phyloP scores from a whole-genome alignment of 1,284 basidiomycete species.

The Afroboletus lepidellus region DNA sequence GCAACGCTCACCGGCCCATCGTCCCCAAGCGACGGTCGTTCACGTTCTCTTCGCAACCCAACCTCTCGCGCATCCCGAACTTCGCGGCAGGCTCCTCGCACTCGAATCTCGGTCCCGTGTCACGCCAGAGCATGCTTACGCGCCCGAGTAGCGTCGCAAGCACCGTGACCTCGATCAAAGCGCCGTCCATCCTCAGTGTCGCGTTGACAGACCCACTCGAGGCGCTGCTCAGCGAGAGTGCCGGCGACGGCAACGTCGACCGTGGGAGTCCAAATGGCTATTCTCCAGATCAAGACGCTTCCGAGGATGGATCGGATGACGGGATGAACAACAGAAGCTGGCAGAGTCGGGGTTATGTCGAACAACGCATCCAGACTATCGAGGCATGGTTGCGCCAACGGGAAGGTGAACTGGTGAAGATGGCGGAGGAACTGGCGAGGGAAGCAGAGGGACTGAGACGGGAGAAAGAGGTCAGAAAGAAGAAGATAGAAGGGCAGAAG shows the following conservation, averaged over 20 bases:
- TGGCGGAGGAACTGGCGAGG: constrained; percentile 26
- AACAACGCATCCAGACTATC: constrained; percentile 33
- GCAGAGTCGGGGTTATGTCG: constrained; percentile 32
- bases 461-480: constrained; percentile 26
- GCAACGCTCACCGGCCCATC: too few relatives aligned
- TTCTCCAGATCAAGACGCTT: too few relatives aligned
- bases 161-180: neutral
- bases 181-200: neutral
- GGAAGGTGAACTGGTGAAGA: constrained; percentile 34
- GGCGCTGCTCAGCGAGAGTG: neutral
- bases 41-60: too few relatives aligned
- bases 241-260: neutral
- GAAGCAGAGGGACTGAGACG: constrained; percentile 30
- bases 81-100: too few relatives aligned
- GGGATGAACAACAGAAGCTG: constrained; percentile 28
- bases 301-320: constrained; percentile 35
- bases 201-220: neutral
- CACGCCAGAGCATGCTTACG: neutral
- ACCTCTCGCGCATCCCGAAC: too few relatives aligned
- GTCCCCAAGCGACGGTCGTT: too few relatives aligned
- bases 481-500: too few relatives aligned
- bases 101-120: too few relatives aligned
- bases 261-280: too few relatives aligned
- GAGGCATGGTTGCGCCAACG: constrained; percentile 27
- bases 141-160: neutral